Percentiles rank a stretch among this genome's conserved stretches.
phyloP scores from a whole-genome alignment of 305 asterid species.

The Fraxinus xanthoxyloides region DNA sequence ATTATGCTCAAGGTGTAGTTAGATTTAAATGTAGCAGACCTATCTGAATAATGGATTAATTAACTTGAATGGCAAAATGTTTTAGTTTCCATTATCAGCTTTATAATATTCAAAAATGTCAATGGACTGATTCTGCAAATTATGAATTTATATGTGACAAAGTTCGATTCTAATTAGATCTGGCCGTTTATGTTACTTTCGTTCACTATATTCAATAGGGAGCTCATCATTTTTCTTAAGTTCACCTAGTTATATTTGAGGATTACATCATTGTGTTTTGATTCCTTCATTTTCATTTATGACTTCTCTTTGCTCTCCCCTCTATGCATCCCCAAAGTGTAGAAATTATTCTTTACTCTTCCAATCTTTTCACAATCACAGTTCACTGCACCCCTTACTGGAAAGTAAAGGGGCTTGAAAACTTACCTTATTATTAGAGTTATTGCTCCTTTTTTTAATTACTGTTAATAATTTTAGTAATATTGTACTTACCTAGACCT shows the following conservation, averaged over 20 bases:
- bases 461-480: background rate
- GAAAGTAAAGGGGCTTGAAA: background rate
- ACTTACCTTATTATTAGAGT: background rate
- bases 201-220: background rate
- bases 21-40: background rate
- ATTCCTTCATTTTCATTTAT: background rate
- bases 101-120: background rate
- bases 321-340: background rate
- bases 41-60: background rate
- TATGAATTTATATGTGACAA: background rate
- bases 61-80: background rate
- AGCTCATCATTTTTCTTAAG: background rate
- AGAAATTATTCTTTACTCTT: background rate
- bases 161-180: background rate
- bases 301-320: background rate
- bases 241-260: background rate
- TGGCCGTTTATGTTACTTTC: background rate
- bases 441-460: background rate
- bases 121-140: background rate
- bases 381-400: background rate
- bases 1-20: background rate
- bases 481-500: background rate
- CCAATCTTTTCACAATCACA: background rate
- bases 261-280: background rate
- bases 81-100: background rate